Conservation (phyloP, 1,284 basidiomycete species). For the Microbotryomycetes sp. region DNA sequence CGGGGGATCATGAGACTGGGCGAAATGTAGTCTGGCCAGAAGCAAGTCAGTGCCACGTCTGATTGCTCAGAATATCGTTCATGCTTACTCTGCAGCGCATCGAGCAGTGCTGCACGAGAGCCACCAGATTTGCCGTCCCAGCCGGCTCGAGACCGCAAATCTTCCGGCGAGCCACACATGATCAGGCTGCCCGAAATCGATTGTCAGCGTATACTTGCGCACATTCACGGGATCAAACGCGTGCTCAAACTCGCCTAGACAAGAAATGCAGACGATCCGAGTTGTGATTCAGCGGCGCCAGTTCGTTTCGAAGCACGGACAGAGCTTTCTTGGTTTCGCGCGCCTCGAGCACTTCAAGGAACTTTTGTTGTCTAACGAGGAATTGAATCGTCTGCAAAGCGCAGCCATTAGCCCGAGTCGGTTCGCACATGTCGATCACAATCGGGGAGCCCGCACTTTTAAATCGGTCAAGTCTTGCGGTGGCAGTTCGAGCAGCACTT, state of each 20-base stretch:
- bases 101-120: conserved; percentile 69
- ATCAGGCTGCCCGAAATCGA: conserved; percentile 54
- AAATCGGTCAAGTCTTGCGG: conserved; percentile 28
- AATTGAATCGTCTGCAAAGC: conserved; percentile 61
- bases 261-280: conserved; percentile 70
- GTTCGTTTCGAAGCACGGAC: conserved; percentile 73
- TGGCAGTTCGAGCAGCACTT: conserved; percentile 51
- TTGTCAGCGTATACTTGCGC: conserved; percentile 6
- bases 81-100: conserved; percentile 65
- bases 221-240: conserved; percentile 28
- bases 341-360: conserved; percentile 84
- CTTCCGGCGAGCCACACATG: conserved; percentile 79
- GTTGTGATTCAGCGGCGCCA: conserved; percentile 70
- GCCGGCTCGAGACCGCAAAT: conserved; percentile 67
- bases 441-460: conserved; percentile 5
- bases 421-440: too few species aligned
- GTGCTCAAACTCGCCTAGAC: conserved; percentile 57
- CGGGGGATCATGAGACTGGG: conserved; percentile 87
- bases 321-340: conserved; percentile 74
- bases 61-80: too few species aligned
- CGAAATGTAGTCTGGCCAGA: conserved; percentile 65
- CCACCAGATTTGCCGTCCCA: conserved; percentile 83
- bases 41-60: too few species aligned
- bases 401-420: conserved; percentile 8
- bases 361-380: conserved; percentile 88